phyloP scores from a whole-genome alignment of 495 filamentous ascomycete genomes.

The Annulohypoxylon nitens region DNA sequence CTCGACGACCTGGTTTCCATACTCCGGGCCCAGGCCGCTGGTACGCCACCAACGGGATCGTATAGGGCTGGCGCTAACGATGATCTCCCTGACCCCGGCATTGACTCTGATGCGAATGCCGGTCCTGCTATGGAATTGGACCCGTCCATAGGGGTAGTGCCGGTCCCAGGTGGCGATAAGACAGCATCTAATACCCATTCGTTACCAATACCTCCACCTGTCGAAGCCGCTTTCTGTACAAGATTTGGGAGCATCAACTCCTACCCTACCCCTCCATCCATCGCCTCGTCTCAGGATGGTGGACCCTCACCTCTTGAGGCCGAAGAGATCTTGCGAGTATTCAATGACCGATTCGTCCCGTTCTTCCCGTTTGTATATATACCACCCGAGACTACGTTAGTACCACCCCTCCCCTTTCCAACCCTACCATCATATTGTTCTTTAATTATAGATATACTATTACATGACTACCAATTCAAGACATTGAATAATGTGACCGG shows the following conservation, averaged over 20 bases:
- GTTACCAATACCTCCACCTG: constrained; percentile 27
- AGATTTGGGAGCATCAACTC: constrained; percentile 31
- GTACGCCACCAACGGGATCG: constrained; percentile 17
- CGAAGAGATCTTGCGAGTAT: constrained; percentile 47
- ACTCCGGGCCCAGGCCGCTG: constrained; percentile 53
- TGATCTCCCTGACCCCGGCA: constrained; percentile 21
- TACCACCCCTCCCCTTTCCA: constrained; percentile 16
- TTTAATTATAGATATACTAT: not conserved
- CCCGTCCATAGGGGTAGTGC: constrained; percentile 22
- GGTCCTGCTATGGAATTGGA: constrained; percentile 26
- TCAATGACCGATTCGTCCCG: constrained; percentile 47
- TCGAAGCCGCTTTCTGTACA: constrained; percentile 8
- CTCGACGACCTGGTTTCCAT: constrained; percentile 61
- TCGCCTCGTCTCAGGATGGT: constrained; percentile 36
- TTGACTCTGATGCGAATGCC: constrained; percentile 20
- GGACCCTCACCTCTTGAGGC: constrained; percentile 41
- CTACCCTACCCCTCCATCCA: constrained; percentile 42
- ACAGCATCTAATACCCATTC: constrained; percentile 12
- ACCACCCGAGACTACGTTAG: constrained; percentile 45
- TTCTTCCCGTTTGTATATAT: constrained; percentile 55
- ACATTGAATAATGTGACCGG: not conserved
- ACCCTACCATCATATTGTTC: not conserved
- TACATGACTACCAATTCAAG: not conserved
- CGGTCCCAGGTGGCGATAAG: constrained; percentile 11
- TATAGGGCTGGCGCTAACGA: constrained; percentile 22